Evolutionary conservation across 2,329 filamentous ascomycete genomes (phyloP).

Genomic region (Aspergillus piperis): DNA sequence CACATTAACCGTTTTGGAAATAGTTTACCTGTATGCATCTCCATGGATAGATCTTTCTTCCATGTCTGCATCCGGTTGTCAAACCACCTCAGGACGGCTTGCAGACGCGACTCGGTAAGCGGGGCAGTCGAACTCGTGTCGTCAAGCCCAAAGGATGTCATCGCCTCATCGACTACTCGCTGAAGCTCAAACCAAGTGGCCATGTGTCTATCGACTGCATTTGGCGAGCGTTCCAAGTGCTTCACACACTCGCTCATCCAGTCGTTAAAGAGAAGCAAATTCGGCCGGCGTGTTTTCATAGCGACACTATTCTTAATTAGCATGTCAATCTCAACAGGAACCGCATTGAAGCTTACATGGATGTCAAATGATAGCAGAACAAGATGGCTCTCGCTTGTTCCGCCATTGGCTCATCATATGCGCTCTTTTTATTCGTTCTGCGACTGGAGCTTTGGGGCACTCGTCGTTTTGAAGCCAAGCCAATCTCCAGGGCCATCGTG

Average conservation of each 20-base stretch:
- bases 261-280: slow-evolving; percentile 38
- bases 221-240: slow-evolving; percentile 33
- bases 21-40: slow-evolving; percentile 33
- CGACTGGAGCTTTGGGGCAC: slow-evolving; percentile 23
- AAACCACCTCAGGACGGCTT: slow-evolving; percentile 38
- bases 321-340: neutral
- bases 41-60: slow-evolving; percentile 31
- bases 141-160: slow-evolving; percentile 39
- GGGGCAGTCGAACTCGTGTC: slow-evolving; percentile 35
- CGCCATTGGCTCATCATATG: slow-evolving; percentile 33
- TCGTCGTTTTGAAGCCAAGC: slow-evolving; percentile 36
- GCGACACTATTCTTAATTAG: slow-evolving; percentile 29
- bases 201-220: slow-evolving; percentile 32
- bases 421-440: slow-evolving; percentile 13
- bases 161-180: slow-evolving; percentile 36
- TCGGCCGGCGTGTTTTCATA: slow-evolving; percentile 40
- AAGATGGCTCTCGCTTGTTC: slow-evolving; percentile 38
- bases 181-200: slow-evolving; percentile 40
- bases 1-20: neutral
- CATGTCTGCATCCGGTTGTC: slow-evolving; percentile 38
- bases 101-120: slow-evolving; percentile 36
- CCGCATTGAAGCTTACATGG: slow-evolving; percentile 25
- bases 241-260: slow-evolving; percentile 38
- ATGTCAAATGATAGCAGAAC: slow-evolving; percentile 37
- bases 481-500: slow-evolving; percentile 53